Evolutionary conservation across 306 rosid species (phyloP).

Genomic region (Crotalaria pallida): DNA sequence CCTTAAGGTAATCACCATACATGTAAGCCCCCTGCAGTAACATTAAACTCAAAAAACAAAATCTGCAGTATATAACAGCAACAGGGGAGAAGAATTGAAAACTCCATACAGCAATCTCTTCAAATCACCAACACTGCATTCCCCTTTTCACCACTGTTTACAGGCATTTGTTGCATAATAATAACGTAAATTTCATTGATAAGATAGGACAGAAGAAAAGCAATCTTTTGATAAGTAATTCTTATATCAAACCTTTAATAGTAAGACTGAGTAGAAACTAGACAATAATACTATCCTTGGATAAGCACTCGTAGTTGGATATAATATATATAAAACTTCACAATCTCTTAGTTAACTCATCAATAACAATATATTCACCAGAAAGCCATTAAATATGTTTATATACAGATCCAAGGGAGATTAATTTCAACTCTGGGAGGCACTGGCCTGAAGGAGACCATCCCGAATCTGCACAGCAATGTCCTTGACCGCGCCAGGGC

Average conservation of each 20-base stretch:
- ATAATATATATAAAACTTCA: not conserved
- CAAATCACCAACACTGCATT: too few relatives aligned
- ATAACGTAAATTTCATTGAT: too few relatives aligned
- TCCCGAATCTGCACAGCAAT: conserved; percentile 60
- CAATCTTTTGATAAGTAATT: too few relatives aligned
- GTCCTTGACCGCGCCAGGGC: conserved; percentile 69
- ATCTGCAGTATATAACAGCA: too few relatives aligned
- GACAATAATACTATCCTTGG: not conserved
- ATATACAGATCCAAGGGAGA: not conserved
- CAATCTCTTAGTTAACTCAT: not conserved
- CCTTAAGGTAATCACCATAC: too few relatives aligned
- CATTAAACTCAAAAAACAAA: too few relatives aligned
- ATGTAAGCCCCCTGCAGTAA: too few relatives aligned
- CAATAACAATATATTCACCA: not conserved
- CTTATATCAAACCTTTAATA: not conserved
- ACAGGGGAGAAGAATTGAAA: too few relatives aligned
- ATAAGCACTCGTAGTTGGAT: not conserved
- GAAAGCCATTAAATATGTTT: not conserved
- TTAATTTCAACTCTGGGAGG: conserved; percentile 12
- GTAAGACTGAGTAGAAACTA: not conserved
- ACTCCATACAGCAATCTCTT: too few relatives aligned
- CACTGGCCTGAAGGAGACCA: conserved; percentile 54
- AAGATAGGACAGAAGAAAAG: too few relatives aligned
- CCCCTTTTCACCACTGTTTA: too few relatives aligned
- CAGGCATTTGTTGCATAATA: too few relatives aligned